phyloP scores from a whole-genome alignment of 1,284 basidiomycete species.

The Termitomyces sp. region DNA sequence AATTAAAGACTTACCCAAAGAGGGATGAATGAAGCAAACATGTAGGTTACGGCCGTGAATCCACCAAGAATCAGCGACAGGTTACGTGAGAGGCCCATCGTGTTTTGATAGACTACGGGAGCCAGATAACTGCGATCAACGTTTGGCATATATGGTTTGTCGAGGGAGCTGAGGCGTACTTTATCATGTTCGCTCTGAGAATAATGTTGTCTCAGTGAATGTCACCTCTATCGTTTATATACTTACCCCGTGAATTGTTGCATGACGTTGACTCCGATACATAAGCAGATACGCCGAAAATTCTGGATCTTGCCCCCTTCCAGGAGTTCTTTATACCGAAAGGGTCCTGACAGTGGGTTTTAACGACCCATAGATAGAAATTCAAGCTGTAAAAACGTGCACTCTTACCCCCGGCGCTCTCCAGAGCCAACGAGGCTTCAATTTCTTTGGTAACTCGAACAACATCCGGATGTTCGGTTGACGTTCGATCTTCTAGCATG shows the following conservation, averaged over 20 bases:
- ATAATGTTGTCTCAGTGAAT: background rate
- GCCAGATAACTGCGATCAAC: slow-evolving; percentile 29
- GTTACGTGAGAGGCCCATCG: slow-evolving; percentile 37
- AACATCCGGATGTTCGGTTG: slow-evolving; percentile 29
- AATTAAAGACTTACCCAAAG: slow-evolving; percentile 28
- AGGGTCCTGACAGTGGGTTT: slow-evolving; percentile 24
- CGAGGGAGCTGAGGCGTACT: slow-evolving; percentile 11
- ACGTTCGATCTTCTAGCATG: slow-evolving; percentile 32
- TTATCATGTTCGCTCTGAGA: slow-evolving; percentile 19
- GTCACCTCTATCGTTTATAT: background rate
- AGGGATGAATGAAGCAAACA: slow-evolving; percentile 41
- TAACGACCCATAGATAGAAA: background rate
- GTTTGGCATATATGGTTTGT: slow-evolving; percentile 23
- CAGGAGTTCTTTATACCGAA: slow-evolving; percentile 33
- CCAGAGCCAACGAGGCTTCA: slow-evolving; percentile 31
- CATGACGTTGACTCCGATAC: slow-evolving; percentile 37
- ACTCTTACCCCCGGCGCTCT: slow-evolving; percentile 32
- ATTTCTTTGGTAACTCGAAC: slow-evolving; percentile 32
- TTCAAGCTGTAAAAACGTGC: background rate
- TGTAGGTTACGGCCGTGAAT: slow-evolving; percentile 35
- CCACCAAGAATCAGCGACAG: slow-evolving; percentile 37
- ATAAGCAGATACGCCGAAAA: slow-evolving; percentile 35
- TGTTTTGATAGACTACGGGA: slow-evolving; percentile 39
- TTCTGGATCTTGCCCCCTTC: slow-evolving; percentile 38
- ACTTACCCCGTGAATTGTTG: slow-evolving; percentile 37